Evolutionary conservation across 179 eudicot species (phyloP), one percentile per base, ranked within the genome.

Genomic region (Drosera spatulata): DNA sequence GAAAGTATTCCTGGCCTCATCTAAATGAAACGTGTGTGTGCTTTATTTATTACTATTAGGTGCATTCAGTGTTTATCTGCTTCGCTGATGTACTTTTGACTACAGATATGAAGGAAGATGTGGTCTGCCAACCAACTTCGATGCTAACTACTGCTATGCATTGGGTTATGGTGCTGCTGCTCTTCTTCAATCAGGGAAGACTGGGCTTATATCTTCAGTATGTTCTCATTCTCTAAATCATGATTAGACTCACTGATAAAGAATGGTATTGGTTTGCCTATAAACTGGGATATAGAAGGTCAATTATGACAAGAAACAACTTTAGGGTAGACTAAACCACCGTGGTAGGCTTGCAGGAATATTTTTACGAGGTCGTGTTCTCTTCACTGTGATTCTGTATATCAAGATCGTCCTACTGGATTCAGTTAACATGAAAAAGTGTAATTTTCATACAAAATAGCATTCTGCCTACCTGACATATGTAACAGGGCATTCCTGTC

Each of bases 161-260:
- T 69, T 93, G 87, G 99, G 99, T 64, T 93, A 82, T 74, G 96
- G 71, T 69, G 97, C 99, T 70, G 99, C 95, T 61, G 95, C 82
- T 64, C 80, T 93, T 49, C 97, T 93, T 69, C 91, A 93, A 15
- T 76, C 81, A 77, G 94, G 97, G 41, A 89, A 85, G 71, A 89
- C 95, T 50, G 99, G 99, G 58, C 64, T 93, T 72, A 93, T 93
- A 54, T 93, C 99, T 71, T 93, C 99, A 44, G 99, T 93, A 52
- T 60, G 84, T 79, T 67, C 59, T 44, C 56, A 39, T 15, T 46
- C 43, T 63, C 59, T 13, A 6, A 14, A 10, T 22, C 61, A 60
- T 39, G 53, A 42, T 42, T 40, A 8, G 38, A 51, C 15, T 41
- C 37, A 6, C 14, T 14, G 48, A 22, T 22, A 22, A 22, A 22